These are phyloP conservation scores for Cladophialophora immunda DNA, from an alignment of 2,329 filamentous ascomycete genomes.

Conservation along the genomic window DNA sequence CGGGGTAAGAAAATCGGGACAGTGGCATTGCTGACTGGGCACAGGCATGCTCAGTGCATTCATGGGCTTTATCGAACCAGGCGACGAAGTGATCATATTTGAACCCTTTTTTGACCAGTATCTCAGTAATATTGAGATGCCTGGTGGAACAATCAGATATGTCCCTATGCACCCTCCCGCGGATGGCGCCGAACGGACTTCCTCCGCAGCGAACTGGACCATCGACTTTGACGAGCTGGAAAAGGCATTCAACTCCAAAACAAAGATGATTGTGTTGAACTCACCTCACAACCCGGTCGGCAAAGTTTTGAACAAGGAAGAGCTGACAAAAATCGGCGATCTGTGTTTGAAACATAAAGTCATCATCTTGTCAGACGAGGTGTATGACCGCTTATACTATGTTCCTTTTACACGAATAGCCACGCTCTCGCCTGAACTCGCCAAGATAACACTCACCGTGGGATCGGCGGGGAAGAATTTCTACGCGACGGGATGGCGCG, in stretches of 20 bases:
- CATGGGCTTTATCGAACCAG: conserved; percentile 94
- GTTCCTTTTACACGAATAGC: conserved; percentile 93
- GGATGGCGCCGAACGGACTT: conserved; percentile 79
- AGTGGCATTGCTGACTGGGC: background rate
- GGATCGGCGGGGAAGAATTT: conserved; percentile 98
- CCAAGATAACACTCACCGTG: conserved; percentile 87
- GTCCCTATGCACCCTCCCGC: conserved; percentile 91
- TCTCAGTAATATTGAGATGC: conserved; percentile 98
- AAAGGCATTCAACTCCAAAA: conserved; percentile 80
- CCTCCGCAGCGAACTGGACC: conserved; percentile 86
- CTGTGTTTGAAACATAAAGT: conserved; percentile 92
- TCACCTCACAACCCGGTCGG: conserved; percentile 89
- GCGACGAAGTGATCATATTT: conserved; percentile 96
- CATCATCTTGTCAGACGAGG: conserved; percentile 89
- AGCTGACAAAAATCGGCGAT: conserved; percentile 84
- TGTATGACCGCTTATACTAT: conserved; percentile 96
- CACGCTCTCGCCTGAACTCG: conserved; percentile 88
- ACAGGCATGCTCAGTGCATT: conserved; percentile 91
- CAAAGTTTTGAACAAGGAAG: conserved; percentile 87
- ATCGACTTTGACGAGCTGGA: conserved; percentile 86
- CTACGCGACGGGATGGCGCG: conserved; percentile 96
- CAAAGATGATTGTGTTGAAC: conserved; percentile 89
- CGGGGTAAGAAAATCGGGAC: no score
- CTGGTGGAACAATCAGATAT: conserved; percentile 92
- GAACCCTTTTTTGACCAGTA: conserved; percentile 99